Conservation (phyloP, 2,329 filamentous ascomycete species). For the Monosporascus cannonballus region DNA sequence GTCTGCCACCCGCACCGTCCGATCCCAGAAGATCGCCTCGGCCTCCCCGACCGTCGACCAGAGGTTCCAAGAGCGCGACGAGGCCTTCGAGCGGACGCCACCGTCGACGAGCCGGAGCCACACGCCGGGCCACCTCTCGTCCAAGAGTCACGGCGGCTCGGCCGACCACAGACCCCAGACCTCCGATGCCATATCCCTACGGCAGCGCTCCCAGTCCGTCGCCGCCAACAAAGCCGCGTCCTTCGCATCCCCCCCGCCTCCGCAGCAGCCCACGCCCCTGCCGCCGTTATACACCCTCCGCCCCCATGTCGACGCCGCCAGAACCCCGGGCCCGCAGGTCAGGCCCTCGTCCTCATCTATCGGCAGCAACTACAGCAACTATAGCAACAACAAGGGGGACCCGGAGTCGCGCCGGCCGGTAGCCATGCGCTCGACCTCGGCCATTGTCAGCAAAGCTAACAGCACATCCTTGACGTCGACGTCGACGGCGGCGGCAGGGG, state of each 20-base stretch:
- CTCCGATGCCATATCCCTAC: slow-evolving; percentile 43
- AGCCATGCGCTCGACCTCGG: slow-evolving; percentile 47
- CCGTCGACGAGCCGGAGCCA: slow-evolving; percentile 47
- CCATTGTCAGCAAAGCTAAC: slow-evolving; percentile 31
- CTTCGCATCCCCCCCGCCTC: slow-evolving; percentile 21
- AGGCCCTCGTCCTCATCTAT: slow-evolving; percentile 22
- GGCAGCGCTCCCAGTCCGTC: slow-evolving; percentile 49
- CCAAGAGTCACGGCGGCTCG: slow-evolving; percentile 41
- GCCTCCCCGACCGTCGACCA: slow-evolving; percentile 28
- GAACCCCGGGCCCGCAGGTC: slow-evolving; percentile 17
- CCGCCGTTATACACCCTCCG: slow-evolving; percentile 14
- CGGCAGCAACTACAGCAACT: slow-evolving; percentile 16
- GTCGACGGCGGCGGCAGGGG: not conserved
- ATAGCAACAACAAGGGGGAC: slow-evolving; percentile 19
- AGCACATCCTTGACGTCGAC: slow-evolving; percentile 11
- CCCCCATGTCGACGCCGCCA: slow-evolving; percentile 19
- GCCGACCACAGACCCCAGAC: slow-evolving; percentile 37
- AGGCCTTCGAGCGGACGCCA: slow-evolving; percentile 28
- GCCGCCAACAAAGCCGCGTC: slow-evolving; percentile 25
- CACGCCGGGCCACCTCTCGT: slow-evolving; percentile 55
- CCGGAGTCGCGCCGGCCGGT: slow-evolving; percentile 32
- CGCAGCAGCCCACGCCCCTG: slow-evolving; percentile 22
- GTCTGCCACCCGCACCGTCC: slow-evolving; percentile 35
- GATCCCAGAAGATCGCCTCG: slow-evolving; percentile 47
- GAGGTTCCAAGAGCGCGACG: slow-evolving; percentile 26